Conservation (phyloP, 208 protist genomes). For the Leishmania mexicana region DNA sequence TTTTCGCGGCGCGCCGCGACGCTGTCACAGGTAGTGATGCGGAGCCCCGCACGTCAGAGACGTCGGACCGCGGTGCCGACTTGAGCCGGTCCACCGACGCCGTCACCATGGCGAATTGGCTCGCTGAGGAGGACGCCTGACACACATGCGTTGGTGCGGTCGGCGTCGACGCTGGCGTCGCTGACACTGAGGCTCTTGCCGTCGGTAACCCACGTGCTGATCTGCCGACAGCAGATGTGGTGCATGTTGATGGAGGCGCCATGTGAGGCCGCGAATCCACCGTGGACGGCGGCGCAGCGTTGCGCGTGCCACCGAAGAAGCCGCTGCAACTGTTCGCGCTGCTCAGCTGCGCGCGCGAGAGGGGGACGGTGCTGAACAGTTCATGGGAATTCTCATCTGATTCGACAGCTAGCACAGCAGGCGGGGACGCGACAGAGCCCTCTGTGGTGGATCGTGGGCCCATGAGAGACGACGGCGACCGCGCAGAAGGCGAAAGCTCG, state of each 20-base stretch:
- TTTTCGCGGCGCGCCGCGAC: not conserved
- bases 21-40: conserved; percentile 9
- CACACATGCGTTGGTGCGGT: not conserved
- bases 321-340: conserved; percentile 18
- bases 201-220: not conserved
- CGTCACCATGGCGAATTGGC: conserved; percentile 4
- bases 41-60: conserved; percentile 6
- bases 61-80: conserved; percentile 8
- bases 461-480: conserved; percentile 1
- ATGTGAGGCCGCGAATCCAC: not conserved
- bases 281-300: not conserved
- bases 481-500: conserved; percentile 8
- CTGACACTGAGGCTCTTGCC: not conserved
- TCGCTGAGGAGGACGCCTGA: not conserved
- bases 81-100: conserved; percentile 4
- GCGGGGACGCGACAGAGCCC: not conserved
- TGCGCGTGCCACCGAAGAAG: not conserved
- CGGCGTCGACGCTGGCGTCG: not conserved
- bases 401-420: not conserved
- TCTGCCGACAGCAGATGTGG: not conserved
- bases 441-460: conserved; percentile 5
- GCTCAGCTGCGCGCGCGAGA: conserved; percentile 9
- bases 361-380: conserved; percentile 16
- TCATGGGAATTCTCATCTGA: not conserved
- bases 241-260: not conserved